These are phyloP conservation scores for Plasmodium chabaudi DNA, from an alignment of 169 alveolate species.

Conservation along the genomic window DNA sequence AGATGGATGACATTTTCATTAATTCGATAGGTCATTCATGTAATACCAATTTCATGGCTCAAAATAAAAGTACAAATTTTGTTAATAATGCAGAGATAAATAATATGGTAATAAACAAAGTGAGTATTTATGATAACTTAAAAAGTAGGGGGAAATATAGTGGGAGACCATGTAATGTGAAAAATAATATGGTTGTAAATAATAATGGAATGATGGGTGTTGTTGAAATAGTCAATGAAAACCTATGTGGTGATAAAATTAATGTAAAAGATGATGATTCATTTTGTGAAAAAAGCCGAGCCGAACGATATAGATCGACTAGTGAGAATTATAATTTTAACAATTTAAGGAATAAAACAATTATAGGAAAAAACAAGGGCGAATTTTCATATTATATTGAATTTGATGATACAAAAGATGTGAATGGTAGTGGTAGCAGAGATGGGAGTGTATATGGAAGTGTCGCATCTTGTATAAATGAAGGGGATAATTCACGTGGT, in stretches of 20 bases:
- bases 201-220: neutral
- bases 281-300: neutral
- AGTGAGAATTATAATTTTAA: constrained; percentile 33
- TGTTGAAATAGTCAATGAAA: neutral
- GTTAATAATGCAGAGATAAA: constrained; percentile 59
- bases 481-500: neutral
- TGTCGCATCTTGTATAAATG: neutral
- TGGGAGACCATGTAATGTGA: neutral
- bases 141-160: constrained; percentile 14
- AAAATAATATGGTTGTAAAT: neutral
- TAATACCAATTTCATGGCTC: neutral
- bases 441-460: neutral
- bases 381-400: constrained; percentile 71
- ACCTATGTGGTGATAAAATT: neutral
- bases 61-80: constrained; percentile 14
- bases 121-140: constrained; percentile 21
- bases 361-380: constrained; percentile 57
- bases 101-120: constrained; percentile 67
- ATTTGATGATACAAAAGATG: constrained; percentile 41
- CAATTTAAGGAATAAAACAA: constrained; percentile 62
- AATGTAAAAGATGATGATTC: neutral
- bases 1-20: neutral
- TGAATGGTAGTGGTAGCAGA: constrained; percentile 1
- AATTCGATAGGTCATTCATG: neutral
- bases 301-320: constrained; percentile 33